Evolutionary conservation across 805 yeast species (phyloP).

Genomic region (Pichia paraexigua): DNA sequence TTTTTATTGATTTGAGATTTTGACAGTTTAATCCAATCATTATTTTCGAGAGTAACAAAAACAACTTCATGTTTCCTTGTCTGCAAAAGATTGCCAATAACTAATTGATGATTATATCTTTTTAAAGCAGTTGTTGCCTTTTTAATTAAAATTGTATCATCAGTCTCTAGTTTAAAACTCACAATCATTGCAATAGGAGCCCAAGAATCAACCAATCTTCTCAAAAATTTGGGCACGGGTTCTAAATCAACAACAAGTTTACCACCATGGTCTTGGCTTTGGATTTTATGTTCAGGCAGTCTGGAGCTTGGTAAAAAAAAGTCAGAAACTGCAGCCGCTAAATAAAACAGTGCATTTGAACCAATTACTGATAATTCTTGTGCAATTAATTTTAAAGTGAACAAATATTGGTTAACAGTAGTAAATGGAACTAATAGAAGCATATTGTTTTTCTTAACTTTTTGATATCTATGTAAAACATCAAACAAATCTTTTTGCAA

Average conservation of each 20-base stretch:
- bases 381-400: conserved; percentile 67
- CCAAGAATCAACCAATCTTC: conserved; percentile 86
- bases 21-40: conserved; percentile 44
- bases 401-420: conserved; percentile 88
- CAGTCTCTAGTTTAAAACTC: conserved; percentile 92
- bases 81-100: conserved; percentile 87
- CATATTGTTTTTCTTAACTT: conserved; percentile 42
- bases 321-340: conserved; percentile 98
- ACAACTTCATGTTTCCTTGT: conserved; percentile 84
- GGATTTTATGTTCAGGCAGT: conserved; percentile 91
- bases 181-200: conserved; percentile 93
- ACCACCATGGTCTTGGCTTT: conserved; percentile 63
- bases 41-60: conserved; percentile 53
- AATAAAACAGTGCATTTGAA: conserved; percentile 60
- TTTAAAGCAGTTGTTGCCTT: conserved; percentile 76
- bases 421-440: conserved; percentile 81
- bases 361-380: conserved; percentile 48
- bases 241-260: conserved; percentile 79
- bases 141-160: conserved; percentile 52
- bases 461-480: conserved; percentile 47
- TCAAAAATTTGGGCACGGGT: conserved; percentile 92
- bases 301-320: conserved; percentile 83
- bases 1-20: conserved; percentile 31
- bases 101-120: conserved; percentile 86
- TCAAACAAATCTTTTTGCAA: conserved; percentile 54